These are phyloP conservation scores for Pythium apleroticum DNA, from an alignment of 352 stramenopile species.

Conservation along the genomic window DNA sequence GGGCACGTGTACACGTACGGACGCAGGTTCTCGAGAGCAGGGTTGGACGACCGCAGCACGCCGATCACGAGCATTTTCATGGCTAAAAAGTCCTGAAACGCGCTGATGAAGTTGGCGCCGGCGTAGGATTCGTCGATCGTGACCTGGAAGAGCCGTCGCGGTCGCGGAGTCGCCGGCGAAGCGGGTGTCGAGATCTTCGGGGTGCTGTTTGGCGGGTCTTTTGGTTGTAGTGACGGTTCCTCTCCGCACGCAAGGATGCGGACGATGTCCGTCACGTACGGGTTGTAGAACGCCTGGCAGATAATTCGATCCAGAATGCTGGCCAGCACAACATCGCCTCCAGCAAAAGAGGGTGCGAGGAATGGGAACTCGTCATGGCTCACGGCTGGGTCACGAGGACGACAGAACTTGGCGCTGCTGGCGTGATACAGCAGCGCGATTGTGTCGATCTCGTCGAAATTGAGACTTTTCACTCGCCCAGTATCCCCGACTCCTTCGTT, in stretches of 20 bases:
- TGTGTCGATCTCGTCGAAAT: constrained; percentile 27
- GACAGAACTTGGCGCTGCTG: constrained; percentile 53
- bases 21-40: constrained; percentile 49
- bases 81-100: constrained; percentile 48
- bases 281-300: constrained; percentile 81
- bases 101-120: constrained; percentile 38
- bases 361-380: constrained; percentile 51
- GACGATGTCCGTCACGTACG: constrained; percentile 69
- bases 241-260: constrained; percentile 47
- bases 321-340: constrained; percentile 52
- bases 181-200: background rate
- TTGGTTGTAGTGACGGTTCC: background rate
- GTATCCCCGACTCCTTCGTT: background rate
- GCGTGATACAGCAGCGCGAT: constrained; percentile 47
- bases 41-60: constrained; percentile 41
- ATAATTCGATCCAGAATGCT: constrained; percentile 63
- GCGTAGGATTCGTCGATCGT: constrained; percentile 41
- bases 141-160: constrained; percentile 38
- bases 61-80: constrained; percentile 50
- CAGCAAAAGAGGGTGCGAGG: constrained; percentile 53
- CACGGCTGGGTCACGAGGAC: constrained; percentile 43
- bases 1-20: constrained; percentile 73
- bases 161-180: background rate
- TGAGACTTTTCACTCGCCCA: background rate
- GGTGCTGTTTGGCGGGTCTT: background rate